These are phyloP conservation scores for Sclerotinia subarctica DNA, from an alignment of 2,329 filamentous ascomycete genomes.

Conservation along the genomic window DNA sequence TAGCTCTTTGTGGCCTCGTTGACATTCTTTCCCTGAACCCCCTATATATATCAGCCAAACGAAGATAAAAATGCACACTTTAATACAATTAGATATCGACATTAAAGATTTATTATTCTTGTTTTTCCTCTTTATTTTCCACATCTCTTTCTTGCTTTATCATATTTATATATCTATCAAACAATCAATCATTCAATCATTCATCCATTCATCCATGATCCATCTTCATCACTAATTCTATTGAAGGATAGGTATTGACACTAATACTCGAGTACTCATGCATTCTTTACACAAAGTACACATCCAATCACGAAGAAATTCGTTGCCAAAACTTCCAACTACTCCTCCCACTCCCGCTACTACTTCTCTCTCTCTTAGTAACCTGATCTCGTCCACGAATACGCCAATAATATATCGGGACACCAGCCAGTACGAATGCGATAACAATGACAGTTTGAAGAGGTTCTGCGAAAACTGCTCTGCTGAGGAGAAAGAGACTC, in stretches of 20 bases:
- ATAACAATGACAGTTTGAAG: slow-evolving; percentile 86
- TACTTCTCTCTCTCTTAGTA: slow-evolving; percentile 47
- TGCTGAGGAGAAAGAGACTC: slow-evolving; percentile 82
- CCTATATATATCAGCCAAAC: neutral
- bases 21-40: too few species aligned
- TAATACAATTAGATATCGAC: neutral
- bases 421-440: slow-evolving; percentile 75
- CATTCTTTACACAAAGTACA: neutral
- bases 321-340: slow-evolving; percentile 61
- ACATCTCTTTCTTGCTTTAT: neutral
- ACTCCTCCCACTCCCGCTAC: slow-evolving; percentile 38
- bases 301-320: neutral
- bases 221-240: neutral
- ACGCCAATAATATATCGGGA: slow-evolving; percentile 87
- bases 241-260: too few species aligned
- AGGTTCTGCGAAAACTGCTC: slow-evolving; percentile 87
- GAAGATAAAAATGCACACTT: neutral
- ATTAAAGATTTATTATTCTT: slow-evolving; percentile 3
- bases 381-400: slow-evolving; percentile 62
- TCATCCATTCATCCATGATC: neutral
- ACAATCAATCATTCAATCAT: neutral
- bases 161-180: neutral
- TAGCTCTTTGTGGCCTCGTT: too few species aligned
- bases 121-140: neutral
- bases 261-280: too few species aligned